Conservation (phyloP, 176 grass and related monocot species). For the Puya raimondii region DNA sequence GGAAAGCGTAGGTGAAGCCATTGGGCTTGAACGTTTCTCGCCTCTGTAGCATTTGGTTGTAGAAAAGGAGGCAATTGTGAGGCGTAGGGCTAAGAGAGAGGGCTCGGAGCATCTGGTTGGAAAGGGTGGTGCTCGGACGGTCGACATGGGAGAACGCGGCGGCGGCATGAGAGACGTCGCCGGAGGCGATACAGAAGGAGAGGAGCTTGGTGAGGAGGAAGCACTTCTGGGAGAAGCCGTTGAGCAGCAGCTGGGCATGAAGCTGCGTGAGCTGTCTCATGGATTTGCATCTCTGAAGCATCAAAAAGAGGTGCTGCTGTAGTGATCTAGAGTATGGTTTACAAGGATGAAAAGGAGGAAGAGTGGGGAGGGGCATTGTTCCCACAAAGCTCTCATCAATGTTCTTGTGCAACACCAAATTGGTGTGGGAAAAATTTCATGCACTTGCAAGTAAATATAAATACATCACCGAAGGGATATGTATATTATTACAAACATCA, state of each 20-base stretch:
- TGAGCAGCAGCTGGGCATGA: constrained; percentile 54
- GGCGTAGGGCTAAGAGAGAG: constrained; percentile 12
- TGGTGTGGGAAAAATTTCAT: neutral
- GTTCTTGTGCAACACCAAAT: neutral
- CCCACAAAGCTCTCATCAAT: constrained; percentile 48
- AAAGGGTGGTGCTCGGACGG: constrained; percentile 28
- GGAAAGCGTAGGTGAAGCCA: constrained; percentile 51
- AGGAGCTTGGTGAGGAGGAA: constrained; percentile 62
- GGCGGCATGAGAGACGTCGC: constrained; percentile 36
- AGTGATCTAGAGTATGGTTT: constrained; percentile 45
- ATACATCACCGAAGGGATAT: neutral
- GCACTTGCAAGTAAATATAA: neutral
- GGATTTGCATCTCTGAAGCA: constrained; percentile 21
- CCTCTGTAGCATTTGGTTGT: constrained; percentile 19
- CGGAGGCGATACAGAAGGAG: constrained; percentile 31
- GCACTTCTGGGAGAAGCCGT: constrained; percentile 54
- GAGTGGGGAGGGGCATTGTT: constrained; percentile 8
- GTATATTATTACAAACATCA: constrained; percentile 6
- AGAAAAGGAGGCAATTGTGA: constrained; percentile 25
- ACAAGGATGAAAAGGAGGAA: neutral
- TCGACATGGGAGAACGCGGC: constrained; percentile 30
- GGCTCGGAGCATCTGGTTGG: constrained; percentile 56
- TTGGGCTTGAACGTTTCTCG: constrained; percentile 35
- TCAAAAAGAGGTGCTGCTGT: constrained; percentile 60
- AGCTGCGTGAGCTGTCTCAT: constrained; percentile 39